These are phyloP conservation scores for Leccinum subgranulosum DNA, from an alignment of 768 basidiomycete genomes.

Conservation along the genomic window DNA sequence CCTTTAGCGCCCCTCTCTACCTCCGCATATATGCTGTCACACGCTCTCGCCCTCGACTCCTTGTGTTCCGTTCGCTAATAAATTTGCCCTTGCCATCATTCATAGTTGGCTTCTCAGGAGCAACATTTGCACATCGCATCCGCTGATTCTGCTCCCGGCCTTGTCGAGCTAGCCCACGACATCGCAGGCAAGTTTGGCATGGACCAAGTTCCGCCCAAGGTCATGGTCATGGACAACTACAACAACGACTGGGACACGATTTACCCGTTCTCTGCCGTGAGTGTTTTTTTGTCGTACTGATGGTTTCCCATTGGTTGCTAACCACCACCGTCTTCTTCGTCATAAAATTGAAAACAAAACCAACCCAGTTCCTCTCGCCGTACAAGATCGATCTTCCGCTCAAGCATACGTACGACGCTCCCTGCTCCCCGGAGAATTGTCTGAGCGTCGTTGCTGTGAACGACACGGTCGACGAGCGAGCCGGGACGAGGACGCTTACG, in stretches of 20 bases:
- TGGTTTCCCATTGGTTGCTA: not conserved
- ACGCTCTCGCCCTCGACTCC: not conserved
- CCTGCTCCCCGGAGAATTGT: slow-evolving; percentile 38
- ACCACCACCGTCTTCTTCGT: not conserved
- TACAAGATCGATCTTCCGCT: slow-evolving; percentile 72
- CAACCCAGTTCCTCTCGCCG: slow-evolving; percentile 70
- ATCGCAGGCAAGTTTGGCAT: slow-evolving; percentile 62
- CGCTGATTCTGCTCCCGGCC: slow-evolving; percentile 81
- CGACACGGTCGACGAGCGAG: slow-evolving; percentile 48
- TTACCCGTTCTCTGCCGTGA: slow-evolving; percentile 75
- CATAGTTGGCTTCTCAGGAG: slow-evolving; percentile 53
- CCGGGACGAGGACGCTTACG: slow-evolving; percentile 68
- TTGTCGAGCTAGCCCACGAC: slow-evolving; percentile 54
- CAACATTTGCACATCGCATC: slow-evolving; percentile 77
- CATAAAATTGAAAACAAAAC: not conserved
- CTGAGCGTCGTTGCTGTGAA: slow-evolving; percentile 61
- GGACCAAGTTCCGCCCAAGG: slow-evolving; percentile 36
- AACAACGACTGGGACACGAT: slow-evolving; percentile 88
- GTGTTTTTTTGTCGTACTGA: slow-evolving; percentile 10
- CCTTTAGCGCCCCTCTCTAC: too few species aligned
- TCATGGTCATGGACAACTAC: slow-evolving; percentile 65
- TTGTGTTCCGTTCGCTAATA: not conserved
- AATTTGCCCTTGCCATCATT: too few species aligned
- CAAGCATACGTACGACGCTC: slow-evolving; percentile 47
- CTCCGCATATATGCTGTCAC: too few species aligned